Conservation (phyloP, 306 rosid species). For the Castanospermum australe region DNA sequence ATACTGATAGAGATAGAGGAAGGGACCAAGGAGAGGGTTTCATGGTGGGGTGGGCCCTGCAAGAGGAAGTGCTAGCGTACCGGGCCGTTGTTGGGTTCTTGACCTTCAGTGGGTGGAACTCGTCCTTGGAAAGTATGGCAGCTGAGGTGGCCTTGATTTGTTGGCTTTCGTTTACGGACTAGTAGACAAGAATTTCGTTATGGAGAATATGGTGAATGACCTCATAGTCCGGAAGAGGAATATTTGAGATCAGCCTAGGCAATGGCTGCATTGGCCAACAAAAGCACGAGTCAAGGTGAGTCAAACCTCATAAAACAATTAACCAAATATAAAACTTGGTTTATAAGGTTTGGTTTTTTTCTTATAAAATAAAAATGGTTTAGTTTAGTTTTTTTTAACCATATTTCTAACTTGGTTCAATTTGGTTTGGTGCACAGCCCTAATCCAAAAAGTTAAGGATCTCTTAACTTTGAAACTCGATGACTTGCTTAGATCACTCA, state of each 20-base stretch:
- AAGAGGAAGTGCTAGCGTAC: slow-evolving; percentile 4
- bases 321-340: too few species aligned
- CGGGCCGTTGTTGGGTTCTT: not conserved
- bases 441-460: too few species aligned
- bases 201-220: slow-evolving; percentile 7
- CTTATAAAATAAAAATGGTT: too few species aligned
- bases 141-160: slow-evolving; percentile 18
- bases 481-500: too few species aligned
- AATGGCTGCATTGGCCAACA: not conserved
- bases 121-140: not conserved
- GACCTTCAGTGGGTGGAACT: slow-evolving; percentile 19
- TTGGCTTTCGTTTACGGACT: not conserved
- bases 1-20: not conserved
- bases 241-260: not conserved
- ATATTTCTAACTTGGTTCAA: too few species aligned
- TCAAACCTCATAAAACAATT: too few species aligned
- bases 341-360: too few species aligned
- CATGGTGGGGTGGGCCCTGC: slow-evolving; percentile 20
- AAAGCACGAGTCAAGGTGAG: too few species aligned
- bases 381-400: too few species aligned
- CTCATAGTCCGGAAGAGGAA: not conserved
- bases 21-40: slow-evolving; percentile 4
- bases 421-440: too few species aligned
- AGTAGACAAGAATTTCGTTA: not conserved
- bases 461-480: too few species aligned